Evolutionary conservation across 148 eudicot genomes (phyloP), one percentile per base, ranked within the genome.

Genomic region (Rhododendron kiyosumense): DNA sequence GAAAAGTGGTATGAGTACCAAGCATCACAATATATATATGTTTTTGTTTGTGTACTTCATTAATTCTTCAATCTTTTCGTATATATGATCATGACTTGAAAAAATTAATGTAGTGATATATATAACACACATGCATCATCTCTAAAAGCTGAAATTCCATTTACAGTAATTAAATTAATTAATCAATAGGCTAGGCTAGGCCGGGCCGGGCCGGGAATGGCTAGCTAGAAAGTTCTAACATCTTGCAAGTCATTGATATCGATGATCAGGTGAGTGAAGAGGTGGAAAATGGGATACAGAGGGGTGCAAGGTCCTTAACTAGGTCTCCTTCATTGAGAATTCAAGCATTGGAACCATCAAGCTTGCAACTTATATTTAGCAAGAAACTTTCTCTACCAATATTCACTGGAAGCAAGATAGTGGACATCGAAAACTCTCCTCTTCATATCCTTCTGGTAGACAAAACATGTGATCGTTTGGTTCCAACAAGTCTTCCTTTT

Each of bases 221-320:
- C 41, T 36, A 34, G 41, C 41, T 41, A 6, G 46, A 5, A 6
- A 78, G 1, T 26, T 20, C 57, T 78, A 26, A 78, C 17, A 46
- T 22, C n/a, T 7, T 43, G n/a, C 3, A 78, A 78, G 1, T 15
- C 36, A 5, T 52, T 81, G 49, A 46, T 48, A 8, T 10, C 7
- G 57, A 34, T 34, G 34, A 41, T 41, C 69, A 94, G 97, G 95
- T 94, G 85, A 82, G 86, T 26, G 95, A 94, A 88, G 97, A 94
- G 87, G 92, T 94, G 30, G 95, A 92, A 67, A 88, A 85, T 61
- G 92, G 92, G 15, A 67, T 94, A 5, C 87, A 85, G 85, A 67
- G 83, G 38, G 83, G 89, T 5, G 67, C 85, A 51, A 79, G 88
- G n/a, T 86, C 89, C 26, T 46, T 90, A 57, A 67, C 80, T 1